A percentile compares a stretch with the other conserved stretches of the same genome.
Conservation (phyloP, 1,284 basidiomycete genomes). For the Sphagnurus paluster region DNA sequence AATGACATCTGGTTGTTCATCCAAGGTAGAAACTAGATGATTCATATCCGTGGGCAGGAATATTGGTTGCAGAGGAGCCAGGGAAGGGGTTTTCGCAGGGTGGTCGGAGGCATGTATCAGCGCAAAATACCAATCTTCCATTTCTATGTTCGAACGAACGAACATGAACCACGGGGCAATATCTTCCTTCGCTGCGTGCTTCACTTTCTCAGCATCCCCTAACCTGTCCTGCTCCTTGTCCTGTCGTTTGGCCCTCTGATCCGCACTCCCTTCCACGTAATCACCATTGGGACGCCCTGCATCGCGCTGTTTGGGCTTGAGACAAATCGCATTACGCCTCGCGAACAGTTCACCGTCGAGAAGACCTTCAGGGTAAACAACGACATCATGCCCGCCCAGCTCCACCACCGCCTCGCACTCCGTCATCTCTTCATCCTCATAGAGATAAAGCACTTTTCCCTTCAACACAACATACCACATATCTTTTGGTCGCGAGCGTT, state of each 20-base stretch:
- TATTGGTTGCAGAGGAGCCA: conserved; percentile 58
- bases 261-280: conserved; percentile 38
- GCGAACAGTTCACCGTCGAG: conserved; percentile 86
- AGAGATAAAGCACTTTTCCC: conserved; percentile 85
- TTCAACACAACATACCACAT: conserved; percentile 89
- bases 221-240: conserved; percentile 46
- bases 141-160: conserved; percentile 78
- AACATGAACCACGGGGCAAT: conserved; percentile 88
- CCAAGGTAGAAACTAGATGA: conserved; percentile 80
- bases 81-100: conserved; percentile 54
- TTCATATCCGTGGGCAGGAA: conserved; percentile 85
- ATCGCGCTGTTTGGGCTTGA: conserved; percentile 52
- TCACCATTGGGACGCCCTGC: conserved; percentile 37
- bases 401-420: conserved; percentile 88
- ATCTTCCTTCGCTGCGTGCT: conserved; percentile 49
- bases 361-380: conserved; percentile 71
- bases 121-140: conserved; percentile 96
- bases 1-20: conserved; percentile 92
- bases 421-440: conserved; percentile 85
- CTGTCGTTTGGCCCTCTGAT: conserved; percentile 39
- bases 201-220: conserved; percentile 43
- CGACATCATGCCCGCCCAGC: conserved; percentile 72
- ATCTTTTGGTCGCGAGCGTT: conserved; percentile 79
- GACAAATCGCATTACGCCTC: conserved; percentile 83
- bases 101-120: conserved; percentile 75